Conservation (phyloP, 1,284 basidiomycete genomes). For the Fistulinella staudtii region DNA sequence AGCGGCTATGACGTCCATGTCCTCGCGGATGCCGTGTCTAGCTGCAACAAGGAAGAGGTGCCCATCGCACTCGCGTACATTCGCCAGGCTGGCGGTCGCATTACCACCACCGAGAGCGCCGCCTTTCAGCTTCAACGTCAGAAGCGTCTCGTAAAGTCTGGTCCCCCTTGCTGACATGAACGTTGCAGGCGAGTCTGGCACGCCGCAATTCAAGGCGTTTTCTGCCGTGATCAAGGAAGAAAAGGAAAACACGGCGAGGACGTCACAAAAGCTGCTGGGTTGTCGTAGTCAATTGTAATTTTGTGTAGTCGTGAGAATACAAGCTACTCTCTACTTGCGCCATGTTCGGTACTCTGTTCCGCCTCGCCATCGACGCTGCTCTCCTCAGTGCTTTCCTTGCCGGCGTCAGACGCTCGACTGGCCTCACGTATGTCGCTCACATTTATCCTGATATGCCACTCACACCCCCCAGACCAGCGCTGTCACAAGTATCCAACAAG, state of each 20-base stretch:
- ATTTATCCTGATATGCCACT: neutral
- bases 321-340: neutral
- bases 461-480: constrained; percentile 49
- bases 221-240: constrained; percentile 74
- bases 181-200: constrained; percentile 55
- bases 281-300: constrained; percentile 25
- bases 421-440: constrained; percentile 60
- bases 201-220: constrained; percentile 72
- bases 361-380: constrained; percentile 71
- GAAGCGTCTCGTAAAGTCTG: constrained; percentile 17
- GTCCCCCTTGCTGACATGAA: constrained; percentile 13
- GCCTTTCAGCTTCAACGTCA: constrained; percentile 73
- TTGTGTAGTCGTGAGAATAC: constrained; percentile 12
- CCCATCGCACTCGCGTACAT: constrained; percentile 62
- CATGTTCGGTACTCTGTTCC: constrained; percentile 66
- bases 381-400: constrained; percentile 76
- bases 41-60: constrained; percentile 70
- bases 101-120: constrained; percentile 81
- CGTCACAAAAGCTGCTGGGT: constrained; percentile 32
- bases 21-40: constrained; percentile 82
- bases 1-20: constrained; percentile 61
- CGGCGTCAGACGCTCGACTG: constrained; percentile 75
- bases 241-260: constrained; percentile 55
- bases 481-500: constrained; percentile 75
- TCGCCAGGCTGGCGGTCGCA: constrained; percentile 68